A percentile compares a stretch with the other conserved stretches of the same genome.
Evolutionary conservation across 352 stramenopile genomes (phyloP).

Genomic region (Phytopythium boreale): DNA sequence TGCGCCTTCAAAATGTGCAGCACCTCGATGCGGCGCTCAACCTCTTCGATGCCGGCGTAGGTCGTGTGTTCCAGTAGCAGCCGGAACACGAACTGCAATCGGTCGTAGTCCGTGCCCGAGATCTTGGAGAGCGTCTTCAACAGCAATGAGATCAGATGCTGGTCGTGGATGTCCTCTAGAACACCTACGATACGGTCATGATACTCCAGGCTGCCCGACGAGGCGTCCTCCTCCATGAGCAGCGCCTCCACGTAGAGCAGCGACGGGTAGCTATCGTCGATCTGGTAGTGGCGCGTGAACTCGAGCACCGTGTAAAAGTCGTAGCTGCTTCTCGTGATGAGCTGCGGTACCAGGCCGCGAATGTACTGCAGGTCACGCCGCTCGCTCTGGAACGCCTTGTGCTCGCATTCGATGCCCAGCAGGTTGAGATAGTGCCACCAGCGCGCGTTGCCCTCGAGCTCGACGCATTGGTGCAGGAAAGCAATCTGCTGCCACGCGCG

Average conservation of each 20-base stretch:
- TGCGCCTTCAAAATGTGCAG: slow-evolving; percentile 50
- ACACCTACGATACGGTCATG: slow-evolving; percentile 76
- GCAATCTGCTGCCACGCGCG: slow-evolving; percentile 77
- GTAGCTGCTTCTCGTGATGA: slow-evolving; percentile 66
- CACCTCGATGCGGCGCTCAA: slow-evolving; percentile 58
- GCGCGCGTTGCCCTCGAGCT: slow-evolving; percentile 75
- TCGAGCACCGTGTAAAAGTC: slow-evolving; percentile 82
- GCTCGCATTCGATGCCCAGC: slow-evolving; percentile 72
- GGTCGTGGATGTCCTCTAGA: slow-evolving; percentile 76
- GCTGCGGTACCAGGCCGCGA: slow-evolving; percentile 48
- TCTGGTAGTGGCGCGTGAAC: slow-evolving; percentile 82
- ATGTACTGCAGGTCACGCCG: slow-evolving; percentile 68
- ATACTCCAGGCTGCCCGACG: slow-evolving; percentile 40
- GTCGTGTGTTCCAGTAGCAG: slow-evolving; percentile 60
- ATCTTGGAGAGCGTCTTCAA: slow-evolving; percentile 57
- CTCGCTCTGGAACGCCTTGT: slow-evolving; percentile 75
- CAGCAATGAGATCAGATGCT: slow-evolving; percentile 51
- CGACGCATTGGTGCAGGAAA: slow-evolving; percentile 77
- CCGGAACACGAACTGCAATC: slow-evolving; percentile 70
- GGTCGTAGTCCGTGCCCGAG: slow-evolving; percentile 55
- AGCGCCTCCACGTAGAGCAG: slow-evolving; percentile 69
- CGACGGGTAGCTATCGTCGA: slow-evolving; percentile 72
- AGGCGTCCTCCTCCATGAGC: slow-evolving; percentile 29
- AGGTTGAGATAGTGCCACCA: slow-evolving; percentile 84
- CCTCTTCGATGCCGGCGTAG: slow-evolving; percentile 53